Percentiles rank a stretch among this genome's conserved stretches.
Conservation (phyloP, 805 yeast genomes). For the Yamadazyma laniorum region DNA sequence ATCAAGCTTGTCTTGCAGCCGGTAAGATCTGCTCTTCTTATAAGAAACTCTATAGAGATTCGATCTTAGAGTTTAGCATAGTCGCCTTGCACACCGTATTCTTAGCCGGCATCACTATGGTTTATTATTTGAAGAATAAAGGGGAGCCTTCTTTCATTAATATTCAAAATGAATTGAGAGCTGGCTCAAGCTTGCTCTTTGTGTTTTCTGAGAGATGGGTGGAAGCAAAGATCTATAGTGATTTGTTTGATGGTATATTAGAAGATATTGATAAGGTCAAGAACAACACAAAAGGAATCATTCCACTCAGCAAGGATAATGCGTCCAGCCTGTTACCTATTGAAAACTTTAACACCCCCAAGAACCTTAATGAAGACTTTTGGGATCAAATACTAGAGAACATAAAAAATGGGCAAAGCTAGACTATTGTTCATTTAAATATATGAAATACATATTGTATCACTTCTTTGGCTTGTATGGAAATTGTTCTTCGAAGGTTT, state of each 20-base stretch:
- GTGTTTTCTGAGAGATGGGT: conserved; percentile 15
- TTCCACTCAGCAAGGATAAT: neutral
- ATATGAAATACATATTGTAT: no score
- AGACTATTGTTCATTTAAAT: no score
- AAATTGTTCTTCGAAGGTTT: conserved; percentile 10
- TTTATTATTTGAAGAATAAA: conserved; percentile 10
- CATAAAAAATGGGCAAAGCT: no score
- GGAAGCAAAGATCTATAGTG: conserved; percentile 14
- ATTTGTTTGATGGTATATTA: conserved; percentile 10
- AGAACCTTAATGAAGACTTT: conserved; percentile 11
- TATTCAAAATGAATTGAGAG: conserved; percentile 13
- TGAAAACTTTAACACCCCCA: neutral
- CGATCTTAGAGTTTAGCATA: conserved; percentile 15
- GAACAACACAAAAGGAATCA: neutral
- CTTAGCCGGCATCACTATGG: conserved; percentile 14
- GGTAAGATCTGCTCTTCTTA: conserved; percentile 13
- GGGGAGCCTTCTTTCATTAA: conserved; percentile 10
- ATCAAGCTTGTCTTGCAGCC: conserved; percentile 14
- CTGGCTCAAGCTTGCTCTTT: conserved; percentile 13
- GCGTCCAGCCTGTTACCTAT: neutral
- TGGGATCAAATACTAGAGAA: conserved; percentile 14
- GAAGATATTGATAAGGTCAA: conserved; percentile 3
- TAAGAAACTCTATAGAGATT: conserved; percentile 10
- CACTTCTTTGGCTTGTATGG: conserved; percentile 12
- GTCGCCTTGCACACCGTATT: conserved; percentile 16